Evolutionary conservation across 495 filamentous ascomycete species (phyloP), one percentile per base, ranked within the genome.

Genomic region (Apiosordaria backusii): DNA sequence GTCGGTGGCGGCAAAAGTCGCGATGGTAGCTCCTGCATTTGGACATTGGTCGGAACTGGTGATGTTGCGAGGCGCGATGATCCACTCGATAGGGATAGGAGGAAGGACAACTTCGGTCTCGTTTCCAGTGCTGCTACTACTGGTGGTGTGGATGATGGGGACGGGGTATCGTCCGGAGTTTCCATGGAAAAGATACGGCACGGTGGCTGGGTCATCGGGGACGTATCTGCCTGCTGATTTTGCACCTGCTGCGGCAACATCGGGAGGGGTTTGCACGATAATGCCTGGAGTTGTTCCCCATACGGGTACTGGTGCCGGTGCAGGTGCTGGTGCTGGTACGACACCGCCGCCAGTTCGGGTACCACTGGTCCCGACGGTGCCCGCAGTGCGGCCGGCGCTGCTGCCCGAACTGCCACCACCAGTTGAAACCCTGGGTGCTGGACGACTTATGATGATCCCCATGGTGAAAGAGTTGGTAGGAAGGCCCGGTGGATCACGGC

Each of bases 21-120:
- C 16, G 18, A 60, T 26, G 22, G 19, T 60, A n/a, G 16, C 58
- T 19, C 13, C 26, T 4, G 16, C 24, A 4, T 16, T 60, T 24
- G 58, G 58, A 35, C 58, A 60, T 35, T 60, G 58, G 58, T 35
- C 58, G 27, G 58, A 5, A 45, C 35, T 45, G 19, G 27, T 29
- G 58, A 60, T 35, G 58, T 60, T 60, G 26, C 23, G 58, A 19
- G 58, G 58, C 9, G 58, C 58, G 15, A 60, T 60, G 58, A 60
- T 60, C 58, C 58, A 60, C 22, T 60, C 58, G 21, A 60, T 27
- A 21, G 58, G 58, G 13, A 60, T 25, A 19, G 58, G 58, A 35
- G 27, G 58, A 1, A 60, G 13, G 13, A n/a, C 22, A 21, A 40
- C 27, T 13, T 45, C 3, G 35, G 35, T 45, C 0, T 45, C 35